Conservation (phyloP, 2,329 filamentous ascomycete genomes). For the Sclerotiophoma versabilis region DNA sequence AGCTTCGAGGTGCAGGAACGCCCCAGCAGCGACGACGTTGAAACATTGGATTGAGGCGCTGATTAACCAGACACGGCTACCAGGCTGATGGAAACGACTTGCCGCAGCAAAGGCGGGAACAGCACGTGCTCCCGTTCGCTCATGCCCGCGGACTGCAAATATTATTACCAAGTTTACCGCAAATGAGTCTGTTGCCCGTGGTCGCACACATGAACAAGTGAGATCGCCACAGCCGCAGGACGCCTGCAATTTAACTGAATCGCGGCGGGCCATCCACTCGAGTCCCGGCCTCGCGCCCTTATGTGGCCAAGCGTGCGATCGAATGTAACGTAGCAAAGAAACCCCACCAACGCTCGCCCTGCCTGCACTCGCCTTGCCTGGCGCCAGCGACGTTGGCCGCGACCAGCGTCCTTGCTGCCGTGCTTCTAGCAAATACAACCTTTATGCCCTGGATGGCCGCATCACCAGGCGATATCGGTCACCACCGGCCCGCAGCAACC, state of each 20-base stretch:
- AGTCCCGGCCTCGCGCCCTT: constrained; percentile 18
- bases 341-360: constrained; percentile 38
- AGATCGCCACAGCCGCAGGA: constrained; percentile 22
- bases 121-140: constrained; percentile 10
- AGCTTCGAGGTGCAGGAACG: not conserved
- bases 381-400: constrained; percentile 25
- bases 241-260: constrained; percentile 30
- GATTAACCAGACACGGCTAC: constrained; percentile 16
- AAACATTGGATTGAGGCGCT: constrained; percentile 6
- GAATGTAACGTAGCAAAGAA: constrained; percentile 25
- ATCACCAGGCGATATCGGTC: constrained; percentile 52
- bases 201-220: constrained; percentile 17
- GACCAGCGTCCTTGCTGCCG: constrained; percentile 30
- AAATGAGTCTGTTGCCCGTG: constrained; percentile 5
- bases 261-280: constrained; percentile 15
- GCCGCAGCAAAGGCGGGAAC: constrained; percentile 11
- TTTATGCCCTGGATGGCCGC: constrained; percentile 45
- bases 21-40: constrained; percentile 8
- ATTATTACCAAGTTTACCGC: constrained; percentile 8
- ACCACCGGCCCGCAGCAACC: constrained; percentile 44
- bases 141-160: constrained; percentile 12
- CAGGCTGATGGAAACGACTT: constrained; percentile 14
- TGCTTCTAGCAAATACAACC: constrained; percentile 51
- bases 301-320: constrained; percentile 20
- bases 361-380: constrained; percentile 33